These are phyloP conservation scores for Suhomyces bokatorum DNA, from an alignment of 1,139 yeast species.

Conservation along the genomic window DNA sequence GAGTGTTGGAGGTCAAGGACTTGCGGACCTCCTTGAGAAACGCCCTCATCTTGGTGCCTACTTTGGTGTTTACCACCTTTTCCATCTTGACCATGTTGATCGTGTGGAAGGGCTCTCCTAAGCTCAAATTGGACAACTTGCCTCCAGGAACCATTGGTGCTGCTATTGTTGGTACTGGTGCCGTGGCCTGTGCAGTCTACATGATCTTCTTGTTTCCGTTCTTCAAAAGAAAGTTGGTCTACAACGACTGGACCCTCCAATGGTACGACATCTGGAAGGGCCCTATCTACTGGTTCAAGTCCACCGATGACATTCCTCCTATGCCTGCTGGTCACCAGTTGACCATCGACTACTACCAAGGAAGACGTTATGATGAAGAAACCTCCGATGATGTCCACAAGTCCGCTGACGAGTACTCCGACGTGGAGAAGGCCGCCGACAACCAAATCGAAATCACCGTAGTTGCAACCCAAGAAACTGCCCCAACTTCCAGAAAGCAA, in stretches of 20 bases:
- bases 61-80: slow-evolving; percentile 61
- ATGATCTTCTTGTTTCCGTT: slow-evolving; percentile 60
- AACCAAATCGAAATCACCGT: slow-evolving; percentile 16
- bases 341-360: slow-evolving; percentile 64
- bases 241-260: slow-evolving; percentile 67
- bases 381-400: slow-evolving; percentile 3
- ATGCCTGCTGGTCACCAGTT: slow-evolving; percentile 58
- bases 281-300: slow-evolving; percentile 56
- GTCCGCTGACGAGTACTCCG: slow-evolving; percentile 1
- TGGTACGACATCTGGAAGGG: slow-evolving; percentile 61
- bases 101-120: slow-evolving; percentile 76
- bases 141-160: slow-evolving; percentile 53
- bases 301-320: slow-evolving; percentile 63
- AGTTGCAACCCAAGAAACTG: slow-evolving; percentile 12
- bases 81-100: slow-evolving; percentile 61
- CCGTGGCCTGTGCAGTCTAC: slow-evolving; percentile 53
- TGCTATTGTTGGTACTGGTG: slow-evolving; percentile 64
- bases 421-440: slow-evolving; percentile 15
- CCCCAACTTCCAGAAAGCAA: slow-evolving; percentile 35
- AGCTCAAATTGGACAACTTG: slow-evolving; percentile 53
- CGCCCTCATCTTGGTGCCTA: slow-evolving; percentile 60
- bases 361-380: slow-evolving; percentile 48
- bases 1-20: slow-evolving; percentile 60
- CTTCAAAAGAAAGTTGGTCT: slow-evolving; percentile 58
- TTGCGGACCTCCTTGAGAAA: slow-evolving; percentile 44